Base-by-base conservation (phyloP, 2,329 filamentous ascomycete species). In the Talaromyces sp. region DNA sequence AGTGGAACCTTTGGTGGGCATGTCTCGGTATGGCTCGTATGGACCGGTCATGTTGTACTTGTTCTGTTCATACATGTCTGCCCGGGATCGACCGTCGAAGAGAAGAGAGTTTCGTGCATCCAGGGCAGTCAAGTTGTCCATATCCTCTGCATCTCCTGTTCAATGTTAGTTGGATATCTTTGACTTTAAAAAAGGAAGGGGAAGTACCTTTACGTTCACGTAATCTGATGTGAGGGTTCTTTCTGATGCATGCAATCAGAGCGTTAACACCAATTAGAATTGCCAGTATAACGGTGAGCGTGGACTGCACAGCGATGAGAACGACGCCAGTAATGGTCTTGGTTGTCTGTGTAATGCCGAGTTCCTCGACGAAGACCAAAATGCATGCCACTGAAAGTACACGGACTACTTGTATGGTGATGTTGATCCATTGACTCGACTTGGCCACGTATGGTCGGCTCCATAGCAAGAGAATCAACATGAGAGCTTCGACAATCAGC, bases 251-350 rank as follows among this genome's bases (percentile, higher is more conserved):
- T 61, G 88, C 85, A 71, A 92, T 91, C 74, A 97, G 87, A 56
- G 92, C 92, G 74, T 98, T 98, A 81, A 93, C 91, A 11, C 86
- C 86, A 71, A 99, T 96, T 34, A 98, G 84, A 61, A 98, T 90
- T 3, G 92, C 93, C 65, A 99, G 83, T 27, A 92, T 78, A 68
- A 86, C 93, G 5, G 93, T 96, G 70, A 99, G 81, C 0, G 89
- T 86, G 0, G 91, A 91, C 79, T 99, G 95, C 5, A 98, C 85
- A n/a, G 89, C 92, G 70, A 98, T 95, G 66, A 99, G 85, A 17
- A 93, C 91, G n/a, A 98, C 87, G 64, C 95, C 95, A 17, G 92
- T 94, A 59, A 98, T 87, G 0, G 95, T 98, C 82, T 97, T 92
- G 10, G 94, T 97, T 10, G 93, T 96, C 78, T 97, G 89, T 5